Base-by-base conservation (phyloP, 495 filamentous ascomycete species). In the Talaromyces proteolyticus region DNA sequence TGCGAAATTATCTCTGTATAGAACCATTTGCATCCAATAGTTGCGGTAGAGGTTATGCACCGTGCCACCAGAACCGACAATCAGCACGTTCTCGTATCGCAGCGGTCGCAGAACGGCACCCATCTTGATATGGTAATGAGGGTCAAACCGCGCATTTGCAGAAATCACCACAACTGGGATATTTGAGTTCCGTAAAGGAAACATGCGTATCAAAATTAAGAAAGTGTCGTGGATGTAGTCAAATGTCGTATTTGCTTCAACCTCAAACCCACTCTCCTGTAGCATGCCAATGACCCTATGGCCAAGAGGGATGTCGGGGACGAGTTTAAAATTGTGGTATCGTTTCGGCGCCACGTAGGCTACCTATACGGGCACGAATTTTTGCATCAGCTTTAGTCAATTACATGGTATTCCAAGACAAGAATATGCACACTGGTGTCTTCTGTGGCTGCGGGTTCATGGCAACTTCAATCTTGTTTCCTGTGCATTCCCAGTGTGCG, bases 201-300 rank as follows among this genome's bases (percentile, higher is more conserved):
- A 84, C 81, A 84, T 85, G 36, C 78, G 69, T 54, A 83, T 81
- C 21, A 83, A 66, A 49, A 84, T 76, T 5, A 83, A 70, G 55
- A 77, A 83, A 7, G 79, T 80, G 59, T 85, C 81, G 65, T 84
- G 79, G 57, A 84, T 83, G 80, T 79, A 82, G 53, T 82, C 75
- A 56, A 84, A 83, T 0, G 53, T 69, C 1, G 55, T 25, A 56
- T 82, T 80, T 2, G 56, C 59, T 6, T 58, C 42, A 3, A 67
- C 74, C 44, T 77, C 69, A 66, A 81, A 78, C n/a, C 76, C 76
- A 4, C 65, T 70, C 3, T 54, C 42, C 18, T 55, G 46, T 0
- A 84, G 66, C 45, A 77, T 59, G 1, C 55, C 20, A 39, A 80
- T 65, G 59, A 74, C 74, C 1, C 65, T 63, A 7, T 73, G 54